phyloP scores from a whole-genome alignment of 768 basidiomycete genomes.

The Holtermanniella nyarrowii region DNA sequence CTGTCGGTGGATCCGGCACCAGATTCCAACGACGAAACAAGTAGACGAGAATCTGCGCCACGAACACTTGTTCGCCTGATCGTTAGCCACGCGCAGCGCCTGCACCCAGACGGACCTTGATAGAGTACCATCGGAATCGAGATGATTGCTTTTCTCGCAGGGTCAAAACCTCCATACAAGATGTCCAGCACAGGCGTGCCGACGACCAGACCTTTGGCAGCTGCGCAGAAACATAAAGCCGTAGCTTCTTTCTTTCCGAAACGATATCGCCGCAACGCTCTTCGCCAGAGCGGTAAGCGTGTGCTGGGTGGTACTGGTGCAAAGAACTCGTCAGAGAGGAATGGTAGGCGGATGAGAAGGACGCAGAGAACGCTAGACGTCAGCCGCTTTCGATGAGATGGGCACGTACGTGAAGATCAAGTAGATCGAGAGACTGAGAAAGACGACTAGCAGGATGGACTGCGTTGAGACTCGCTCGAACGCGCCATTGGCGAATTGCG shows the following conservation, averaged over 20 bases:
- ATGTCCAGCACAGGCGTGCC: slow-evolving; percentile 32
- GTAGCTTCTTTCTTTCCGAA: slow-evolving; percentile 30
- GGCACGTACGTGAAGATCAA: slow-evolving; percentile 20
- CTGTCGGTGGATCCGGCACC: slow-evolving; percentile 7
- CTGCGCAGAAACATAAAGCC: slow-evolving; percentile 36
- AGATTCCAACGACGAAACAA: slow-evolving; percentile 24
- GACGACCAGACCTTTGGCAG: slow-evolving; percentile 33
- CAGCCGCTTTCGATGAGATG: no score
- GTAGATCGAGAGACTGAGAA: slow-evolving; percentile 23
- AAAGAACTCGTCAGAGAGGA: slow-evolving; percentile 6
- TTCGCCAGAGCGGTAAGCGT: slow-evolving; percentile 2
- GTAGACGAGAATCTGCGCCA: slow-evolving; percentile 16
- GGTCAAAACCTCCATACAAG: slow-evolving; percentile 30
- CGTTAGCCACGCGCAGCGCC: not conserved
- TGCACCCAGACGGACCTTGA: slow-evolving; percentile 35
- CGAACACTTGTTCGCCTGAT: slow-evolving; percentile 21
- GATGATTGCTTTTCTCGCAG: slow-evolving; percentile 23
- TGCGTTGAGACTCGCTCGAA: slow-evolving; percentile 21
- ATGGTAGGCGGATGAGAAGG: slow-evolving; percentile 21
- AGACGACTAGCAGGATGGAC: slow-evolving; percentile 24
- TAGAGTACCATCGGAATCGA: slow-evolving; percentile 33
- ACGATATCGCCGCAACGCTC: slow-evolving; percentile 1
- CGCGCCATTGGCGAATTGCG: slow-evolving; percentile 20
- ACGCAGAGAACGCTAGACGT: slow-evolving; percentile 17
- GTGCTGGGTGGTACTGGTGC: no score